These are phyloP conservation scores for Lentinula edodes DNA, from an alignment of 768 basidiomycete genomes.

Conservation along the genomic window DNA sequence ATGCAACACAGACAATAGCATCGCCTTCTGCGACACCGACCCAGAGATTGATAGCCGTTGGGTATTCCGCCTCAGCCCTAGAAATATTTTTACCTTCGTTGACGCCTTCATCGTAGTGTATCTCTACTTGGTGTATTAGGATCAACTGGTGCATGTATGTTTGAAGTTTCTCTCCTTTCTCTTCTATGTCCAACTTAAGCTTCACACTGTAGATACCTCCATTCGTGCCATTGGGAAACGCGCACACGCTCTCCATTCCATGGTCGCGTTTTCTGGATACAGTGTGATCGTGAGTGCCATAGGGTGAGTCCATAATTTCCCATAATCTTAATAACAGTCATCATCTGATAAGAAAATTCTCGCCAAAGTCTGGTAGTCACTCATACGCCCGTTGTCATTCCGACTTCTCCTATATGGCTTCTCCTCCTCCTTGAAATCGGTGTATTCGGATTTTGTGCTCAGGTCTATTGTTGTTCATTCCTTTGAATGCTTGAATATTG, in stretches of 20 bases:
- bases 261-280: conserved; percentile 59
- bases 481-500: conserved; percentile 12
- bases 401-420: conserved; percentile 39
- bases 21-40: conserved; percentile 16
- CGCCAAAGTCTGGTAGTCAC: conserved; percentile 12
- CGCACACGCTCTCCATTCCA: conserved; percentile 69
- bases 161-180: background rate
- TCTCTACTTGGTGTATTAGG: conserved; percentile 64
- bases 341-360: background rate
- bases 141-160: conserved; percentile 64
- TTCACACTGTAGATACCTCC: conserved; percentile 24
- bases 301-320: conserved; percentile 21
- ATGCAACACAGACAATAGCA: background rate
- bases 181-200: background rate
- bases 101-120: conserved; percentile 30
- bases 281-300: conserved; percentile 37
- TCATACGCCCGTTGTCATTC: conserved; percentile 38
- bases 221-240: conserved; percentile 67
- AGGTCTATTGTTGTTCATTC: conserved; percentile 33
- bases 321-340: background rate
- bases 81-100: background rate
- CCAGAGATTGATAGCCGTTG: conserved; percentile 55
- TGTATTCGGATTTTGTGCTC: conserved; percentile 45
- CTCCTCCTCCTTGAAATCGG: conserved; percentile 44
- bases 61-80: conserved; percentile 25